Conservation (phyloP, 192 early-diverging fungal species). For the Backusella tuberculispora region DNA sequence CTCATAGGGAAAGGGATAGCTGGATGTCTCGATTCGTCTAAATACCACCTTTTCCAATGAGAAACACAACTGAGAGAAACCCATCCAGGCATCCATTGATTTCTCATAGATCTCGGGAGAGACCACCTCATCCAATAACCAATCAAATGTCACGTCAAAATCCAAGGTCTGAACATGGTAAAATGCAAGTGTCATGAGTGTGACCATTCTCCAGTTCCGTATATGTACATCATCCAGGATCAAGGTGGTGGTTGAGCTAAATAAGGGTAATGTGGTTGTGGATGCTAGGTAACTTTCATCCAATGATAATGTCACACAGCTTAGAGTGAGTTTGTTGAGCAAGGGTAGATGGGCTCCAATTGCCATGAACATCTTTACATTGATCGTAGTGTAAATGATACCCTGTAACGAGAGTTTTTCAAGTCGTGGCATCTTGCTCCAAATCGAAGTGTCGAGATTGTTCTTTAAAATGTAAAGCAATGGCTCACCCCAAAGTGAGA, state of each 20-base stretch:
- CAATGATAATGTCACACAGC: conserved; percentile 1
- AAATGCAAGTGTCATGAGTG: conserved; percentile 15
- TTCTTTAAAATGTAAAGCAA: not conserved
- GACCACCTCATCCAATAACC: conserved; percentile 4
- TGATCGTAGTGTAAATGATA: not conserved
- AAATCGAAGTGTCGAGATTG: not conserved
- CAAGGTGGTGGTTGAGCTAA: not conserved
- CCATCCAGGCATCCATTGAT: conserved; percentile 24
- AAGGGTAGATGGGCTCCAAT: conserved; percentile 11
- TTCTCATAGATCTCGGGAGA: conserved; percentile 1
- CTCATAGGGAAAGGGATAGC: conserved; percentile 10
- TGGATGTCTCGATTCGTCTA: not conserved
- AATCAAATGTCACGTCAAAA: conserved; percentile 23
- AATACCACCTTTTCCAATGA: conserved; percentile 9
- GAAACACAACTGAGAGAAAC: conserved; percentile 16
- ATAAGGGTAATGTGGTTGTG: conserved; percentile 1
- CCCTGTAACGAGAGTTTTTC: conserved; percentile 4
- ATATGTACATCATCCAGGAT: conserved; percentile 6
- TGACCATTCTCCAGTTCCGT: conserved; percentile 14
- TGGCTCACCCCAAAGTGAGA: conserved; percentile 7
- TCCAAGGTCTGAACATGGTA: conserved; percentile 14
- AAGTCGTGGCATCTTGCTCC: conserved; percentile 3
- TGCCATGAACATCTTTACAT: conserved; percentile 17
- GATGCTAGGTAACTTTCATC: conserved; percentile 10
- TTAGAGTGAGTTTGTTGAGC: not conserved